phyloP scores from a whole-genome alignment of 805 yeast species.

The Wickerhamiella domercqiae region DNA sequence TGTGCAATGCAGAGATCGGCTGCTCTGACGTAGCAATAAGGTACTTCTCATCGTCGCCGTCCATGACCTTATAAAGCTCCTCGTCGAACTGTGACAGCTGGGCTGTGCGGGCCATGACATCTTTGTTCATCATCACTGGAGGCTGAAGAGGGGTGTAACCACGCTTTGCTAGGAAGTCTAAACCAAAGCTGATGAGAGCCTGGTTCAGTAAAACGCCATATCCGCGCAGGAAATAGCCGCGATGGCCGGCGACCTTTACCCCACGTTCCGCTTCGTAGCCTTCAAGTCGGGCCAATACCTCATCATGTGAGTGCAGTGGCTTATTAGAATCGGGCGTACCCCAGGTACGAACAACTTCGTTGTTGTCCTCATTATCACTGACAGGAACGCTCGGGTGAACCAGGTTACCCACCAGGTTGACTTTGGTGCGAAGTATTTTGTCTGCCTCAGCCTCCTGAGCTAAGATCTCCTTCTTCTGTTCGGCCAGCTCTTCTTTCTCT shows the following conservation, averaged over 20 bases:
- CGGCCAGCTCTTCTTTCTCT: conserved; percentile 61
- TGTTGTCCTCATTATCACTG: conserved; percentile 80
- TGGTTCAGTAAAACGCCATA: conserved; percentile 96
- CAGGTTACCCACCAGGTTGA: conserved; percentile 81
- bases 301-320: conserved; percentile 89
- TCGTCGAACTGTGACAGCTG: conserved; percentile 96
- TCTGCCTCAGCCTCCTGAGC: conserved; percentile 71
- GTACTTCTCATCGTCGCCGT: conserved; percentile 95
- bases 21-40: conserved; percentile 97
- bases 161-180: conserved; percentile 60
- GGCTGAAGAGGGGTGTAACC: conserved; percentile 89
- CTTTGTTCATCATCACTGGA: conserved; percentile 99
- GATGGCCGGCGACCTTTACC: conserved; percentile 92
- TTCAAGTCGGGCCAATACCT: conserved; percentile 80
- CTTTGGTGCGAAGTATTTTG: conserved; percentile 55
- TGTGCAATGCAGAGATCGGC: conserved; percentile 95
- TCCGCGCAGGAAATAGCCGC: conserved; percentile 91
- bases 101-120: conserved; percentile 98
- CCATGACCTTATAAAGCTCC: conserved; percentile 91
- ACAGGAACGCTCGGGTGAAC: conserved; percentile 85
- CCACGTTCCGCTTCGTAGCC: conserved; percentile 99
- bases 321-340: conserved; percentile 44
- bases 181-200: conserved; percentile 93
- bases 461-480: conserved; percentile 50
- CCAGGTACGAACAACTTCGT: conserved; percentile 79